Evolutionary conservation across 257 asterid genomes (phyloP).

Genomic region (Solanum ossicruentum): DNA sequence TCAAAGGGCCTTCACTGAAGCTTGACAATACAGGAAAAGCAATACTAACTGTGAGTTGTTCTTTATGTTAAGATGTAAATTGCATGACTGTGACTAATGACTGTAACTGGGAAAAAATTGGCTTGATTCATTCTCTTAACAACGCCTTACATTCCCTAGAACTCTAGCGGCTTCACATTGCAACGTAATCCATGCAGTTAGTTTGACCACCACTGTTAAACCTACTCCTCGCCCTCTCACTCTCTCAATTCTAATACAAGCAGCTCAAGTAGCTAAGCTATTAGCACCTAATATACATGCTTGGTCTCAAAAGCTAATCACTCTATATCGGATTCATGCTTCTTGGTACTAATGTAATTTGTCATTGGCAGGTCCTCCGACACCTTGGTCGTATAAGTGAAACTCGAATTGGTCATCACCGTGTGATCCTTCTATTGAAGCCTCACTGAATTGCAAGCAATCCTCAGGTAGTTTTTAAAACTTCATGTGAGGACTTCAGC

Average conservation of each 20-base stretch:
- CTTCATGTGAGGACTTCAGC: neutral
- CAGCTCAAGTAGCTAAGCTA: neutral
- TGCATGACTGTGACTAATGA: neutral
- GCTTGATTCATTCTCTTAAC: neutral
- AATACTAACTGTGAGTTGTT: slow-evolving; percentile 61
- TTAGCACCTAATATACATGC: neutral
- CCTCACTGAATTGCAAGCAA: slow-evolving; percentile 18
- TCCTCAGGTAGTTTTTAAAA: neutral
- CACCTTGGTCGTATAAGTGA: slow-evolving; percentile 79
- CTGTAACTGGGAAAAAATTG: neutral
- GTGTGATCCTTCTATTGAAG: slow-evolving; percentile 57
- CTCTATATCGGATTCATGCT: neutral
- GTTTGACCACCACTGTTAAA: neutral
- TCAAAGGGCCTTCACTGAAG: slow-evolving; percentile 78
- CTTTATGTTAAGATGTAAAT: neutral
- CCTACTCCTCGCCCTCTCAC: neutral
- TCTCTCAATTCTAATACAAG: neutral
- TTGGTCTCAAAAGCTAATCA: neutral
- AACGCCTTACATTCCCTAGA: neutral
- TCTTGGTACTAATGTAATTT: neutral
- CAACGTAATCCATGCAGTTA: neutral
- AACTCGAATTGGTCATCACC: slow-evolving; percentile 74
- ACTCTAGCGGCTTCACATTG: neutral
- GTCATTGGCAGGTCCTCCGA: slow-evolving; percentile 59
- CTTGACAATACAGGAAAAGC: slow-evolving; percentile 92